phyloP scores from a whole-genome alignment of 345 rosid genomes.

The Odontarrhena argentea region DNA sequence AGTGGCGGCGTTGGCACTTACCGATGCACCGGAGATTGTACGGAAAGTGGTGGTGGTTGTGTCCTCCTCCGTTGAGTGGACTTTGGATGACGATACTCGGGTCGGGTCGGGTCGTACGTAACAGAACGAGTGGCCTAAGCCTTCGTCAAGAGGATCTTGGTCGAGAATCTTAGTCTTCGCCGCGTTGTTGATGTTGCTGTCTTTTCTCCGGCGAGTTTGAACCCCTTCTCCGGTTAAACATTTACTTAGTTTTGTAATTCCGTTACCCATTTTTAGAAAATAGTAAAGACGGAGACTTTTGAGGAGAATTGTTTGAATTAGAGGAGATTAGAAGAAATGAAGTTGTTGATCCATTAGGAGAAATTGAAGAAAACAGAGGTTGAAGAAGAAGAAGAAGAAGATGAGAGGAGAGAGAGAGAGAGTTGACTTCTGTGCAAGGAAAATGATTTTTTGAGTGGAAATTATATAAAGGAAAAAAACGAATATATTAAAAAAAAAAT shows the following conservation, averaged over 20 bases:
- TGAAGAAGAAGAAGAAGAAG: slow-evolving; percentile 39
- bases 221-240: slow-evolving; percentile 65
- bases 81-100: slow-evolving; percentile 70
- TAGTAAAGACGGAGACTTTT: too few species aligned
- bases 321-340: slow-evolving; percentile 17
- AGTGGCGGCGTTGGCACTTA: slow-evolving; percentile 93
- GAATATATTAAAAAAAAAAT: not conserved
- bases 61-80: slow-evolving; percentile 72
- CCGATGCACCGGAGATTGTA: slow-evolving; percentile 92
- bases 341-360: slow-evolving; percentile 43
- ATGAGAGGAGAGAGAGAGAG: slow-evolving; percentile 36
- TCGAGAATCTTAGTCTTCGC: slow-evolving; percentile 32
- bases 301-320: not conserved
- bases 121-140: slow-evolving; percentile 92
- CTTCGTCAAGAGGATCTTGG: slow-evolving; percentile 77
- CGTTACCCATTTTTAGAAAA: slow-evolving; percentile 71
- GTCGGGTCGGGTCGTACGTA: slow-evolving; percentile 78
- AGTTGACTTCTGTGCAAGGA: slow-evolving; percentile 63
- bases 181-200: not conserved
- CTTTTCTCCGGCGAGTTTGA: slow-evolving; percentile 49
- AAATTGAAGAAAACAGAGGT: slow-evolving; percentile 26
- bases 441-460: slow-evolving; percentile 40
- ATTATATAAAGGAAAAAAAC: slow-evolving; percentile 35
- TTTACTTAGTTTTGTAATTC: slow-evolving; percentile 61
- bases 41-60: slow-evolving; percentile 72